Evolutionary conservation across 78 protist species (phyloP).

Genomic region (Speleostelium caveatum): DNA sequence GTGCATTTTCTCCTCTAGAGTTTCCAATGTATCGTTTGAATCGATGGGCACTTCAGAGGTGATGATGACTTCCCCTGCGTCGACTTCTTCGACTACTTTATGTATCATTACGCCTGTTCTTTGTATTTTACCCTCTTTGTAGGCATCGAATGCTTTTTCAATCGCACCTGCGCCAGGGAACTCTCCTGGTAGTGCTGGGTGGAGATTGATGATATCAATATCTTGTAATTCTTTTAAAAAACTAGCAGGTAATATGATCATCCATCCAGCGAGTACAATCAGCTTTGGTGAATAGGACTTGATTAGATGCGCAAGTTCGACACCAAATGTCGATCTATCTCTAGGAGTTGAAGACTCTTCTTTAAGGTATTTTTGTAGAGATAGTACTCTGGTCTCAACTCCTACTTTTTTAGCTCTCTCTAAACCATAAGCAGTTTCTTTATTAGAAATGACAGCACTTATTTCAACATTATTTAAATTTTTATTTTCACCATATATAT

Average conservation of each 20-base stretch:
- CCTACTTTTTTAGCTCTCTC: slow-evolving; percentile 77
- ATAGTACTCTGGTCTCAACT: slow-evolving; percentile 60
- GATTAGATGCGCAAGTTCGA: slow-evolving; percentile 50
- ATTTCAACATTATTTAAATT: slow-evolving; percentile 30
- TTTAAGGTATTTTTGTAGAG: slow-evolving; percentile 63
- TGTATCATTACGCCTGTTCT: slow-evolving; percentile 88
- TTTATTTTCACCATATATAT: slow-evolving; percentile 19
- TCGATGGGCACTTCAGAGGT: slow-evolving; percentile 64
- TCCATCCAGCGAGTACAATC: slow-evolving; percentile 88
- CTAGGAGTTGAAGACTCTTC: not conserved
- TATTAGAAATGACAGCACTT: slow-evolving; percentile 67
- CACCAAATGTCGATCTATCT: slow-evolving; percentile 34
- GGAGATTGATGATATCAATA: slow-evolving; percentile 84
- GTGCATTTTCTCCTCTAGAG: slow-evolving; percentile 84
- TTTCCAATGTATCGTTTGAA: slow-evolving; percentile 70
- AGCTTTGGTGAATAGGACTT: slow-evolving; percentile 51
- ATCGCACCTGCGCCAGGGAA: slow-evolving; percentile 88
- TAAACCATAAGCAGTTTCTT: slow-evolving; percentile 84
- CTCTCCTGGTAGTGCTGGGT: slow-evolving; percentile 89
- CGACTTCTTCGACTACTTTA: slow-evolving; percentile 84
- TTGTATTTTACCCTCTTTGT: slow-evolving; percentile 59
- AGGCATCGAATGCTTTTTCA: slow-evolving; percentile 82
- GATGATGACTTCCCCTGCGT: slow-evolving; percentile 80
- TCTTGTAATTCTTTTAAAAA: slow-evolving; percentile 57
- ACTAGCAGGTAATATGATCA: slow-evolving; percentile 77